Evolutionary conservation across 2,329 filamentous ascomycete species (phyloP).

Genomic region (Macrophomina pseudophaseolina): DNA sequence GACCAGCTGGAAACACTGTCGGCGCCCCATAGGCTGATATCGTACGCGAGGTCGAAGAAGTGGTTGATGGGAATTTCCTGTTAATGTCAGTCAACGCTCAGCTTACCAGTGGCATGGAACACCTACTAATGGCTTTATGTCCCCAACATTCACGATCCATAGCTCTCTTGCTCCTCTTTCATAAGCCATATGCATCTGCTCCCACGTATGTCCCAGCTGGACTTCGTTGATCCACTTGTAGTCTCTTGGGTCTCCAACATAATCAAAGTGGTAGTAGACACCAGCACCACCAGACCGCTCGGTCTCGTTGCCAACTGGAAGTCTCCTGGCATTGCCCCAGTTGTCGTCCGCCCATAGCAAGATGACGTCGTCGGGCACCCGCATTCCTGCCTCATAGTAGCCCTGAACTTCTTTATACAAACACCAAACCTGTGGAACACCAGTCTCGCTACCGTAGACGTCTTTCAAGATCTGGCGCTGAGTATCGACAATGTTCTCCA

Average conservation of each 20-base stretch:
- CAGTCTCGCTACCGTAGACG: conserved; percentile 58
- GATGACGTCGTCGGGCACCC: conserved; percentile 68
- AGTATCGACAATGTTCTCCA: conserved; percentile 65
- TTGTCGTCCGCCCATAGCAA: conserved; percentile 74
- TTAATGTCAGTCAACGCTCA: conserved; percentile 14
- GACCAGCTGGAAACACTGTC: conserved; percentile 64
- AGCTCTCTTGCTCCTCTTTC: conserved; percentile 64
- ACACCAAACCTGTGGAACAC: conserved; percentile 73
- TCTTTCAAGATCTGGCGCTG: conserved; percentile 64
- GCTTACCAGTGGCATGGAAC: background rate
- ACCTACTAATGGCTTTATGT: conserved; percentile 64
- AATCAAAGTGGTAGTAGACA: conserved; percentile 70
- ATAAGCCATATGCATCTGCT: conserved; percentile 68
- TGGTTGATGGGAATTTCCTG: conserved; percentile 68
- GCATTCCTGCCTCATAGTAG: conserved; percentile 69
- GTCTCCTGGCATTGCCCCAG: conserved; percentile 67
- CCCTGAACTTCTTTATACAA: conserved; percentile 76
- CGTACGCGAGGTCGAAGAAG: conserved; percentile 71
- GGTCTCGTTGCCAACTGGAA: conserved; percentile 66
- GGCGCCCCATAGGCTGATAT: conserved; percentile 62
- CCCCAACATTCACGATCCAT: conserved; percentile 72
- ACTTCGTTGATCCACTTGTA: conserved; percentile 68
- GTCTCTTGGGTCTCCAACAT: conserved; percentile 65
- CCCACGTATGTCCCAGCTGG: conserved; percentile 67
- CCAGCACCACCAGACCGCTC: conserved; percentile 66